These are phyloP conservation scores for Epichloe amarillans DNA, from an alignment of 2,329 filamentous ascomycete species.

Conservation along the genomic window DNA sequence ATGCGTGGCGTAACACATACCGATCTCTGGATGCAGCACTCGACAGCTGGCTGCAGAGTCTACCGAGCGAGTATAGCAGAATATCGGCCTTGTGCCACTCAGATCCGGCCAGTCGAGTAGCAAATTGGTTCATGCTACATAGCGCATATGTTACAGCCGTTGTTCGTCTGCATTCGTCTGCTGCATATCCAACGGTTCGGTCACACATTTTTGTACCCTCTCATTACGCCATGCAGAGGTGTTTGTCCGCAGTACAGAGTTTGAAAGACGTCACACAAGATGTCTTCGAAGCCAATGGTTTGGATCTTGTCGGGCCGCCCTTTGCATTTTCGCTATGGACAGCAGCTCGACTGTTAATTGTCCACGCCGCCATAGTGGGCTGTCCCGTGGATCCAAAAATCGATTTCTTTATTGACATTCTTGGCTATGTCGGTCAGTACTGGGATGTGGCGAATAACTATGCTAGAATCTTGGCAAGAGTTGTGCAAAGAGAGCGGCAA, in stretches of 20 bases:
- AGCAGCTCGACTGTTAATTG: constrained; percentile 25
- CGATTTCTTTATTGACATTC: constrained; percentile 30
- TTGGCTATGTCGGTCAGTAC: constrained; percentile 27
- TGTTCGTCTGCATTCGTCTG: constrained; percentile 29
- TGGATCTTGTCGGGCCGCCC: constrained; percentile 28
- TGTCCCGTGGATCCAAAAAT: constrained; percentile 24
- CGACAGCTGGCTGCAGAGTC: constrained; percentile 27
- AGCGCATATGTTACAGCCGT: constrained; percentile 31
- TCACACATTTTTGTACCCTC: constrained; percentile 30
- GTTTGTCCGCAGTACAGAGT: constrained; percentile 30
- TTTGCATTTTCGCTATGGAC: constrained; percentile 33
- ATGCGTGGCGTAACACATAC: constrained; percentile 28
- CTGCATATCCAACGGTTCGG: constrained; percentile 27
- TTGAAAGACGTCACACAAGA: constrained; percentile 29
- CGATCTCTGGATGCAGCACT: constrained; percentile 25
- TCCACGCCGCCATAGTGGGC: constrained; percentile 27
- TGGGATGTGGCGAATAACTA: constrained; percentile 32
- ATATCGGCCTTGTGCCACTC: constrained; percentile 32
- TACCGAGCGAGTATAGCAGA: constrained; percentile 31
- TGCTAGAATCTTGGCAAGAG: constrained; percentile 25
- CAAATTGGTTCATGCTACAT: constrained; percentile 34
- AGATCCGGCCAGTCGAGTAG: constrained; percentile 29
- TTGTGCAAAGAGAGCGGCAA: constrained; percentile 23
- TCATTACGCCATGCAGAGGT: constrained; percentile 31
- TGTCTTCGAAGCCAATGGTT: constrained; percentile 28